Base-by-base conservation (phyloP, 139 green algal genomes). In the Deuterostichococcus epilithicus region DNA sequence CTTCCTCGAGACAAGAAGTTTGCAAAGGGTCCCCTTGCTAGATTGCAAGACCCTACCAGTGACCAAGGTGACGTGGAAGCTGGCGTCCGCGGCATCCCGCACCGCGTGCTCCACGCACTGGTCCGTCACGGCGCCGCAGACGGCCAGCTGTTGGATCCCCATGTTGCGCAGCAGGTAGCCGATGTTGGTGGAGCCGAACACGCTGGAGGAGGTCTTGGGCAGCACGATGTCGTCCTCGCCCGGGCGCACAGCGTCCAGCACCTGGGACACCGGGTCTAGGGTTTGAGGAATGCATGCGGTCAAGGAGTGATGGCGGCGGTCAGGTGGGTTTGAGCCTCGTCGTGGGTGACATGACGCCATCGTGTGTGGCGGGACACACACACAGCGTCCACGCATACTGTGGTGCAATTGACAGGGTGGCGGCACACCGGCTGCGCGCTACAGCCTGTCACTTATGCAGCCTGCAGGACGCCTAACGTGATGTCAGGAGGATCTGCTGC, bases 61-160 rank as follows among this genome's bases (percentile, higher is more conserved):
- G 18, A 81, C 70, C 23, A 86, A 66, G 25, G 88, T 94, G 18
- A 94, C 87, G 1, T 88, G 70, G 79, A 91, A 94, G 0, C 83
- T 75, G 37, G 89, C 70, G 75, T 94, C 90, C 32, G 84, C 90
- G 0, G 86, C 90, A 69, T 92, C 88, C 42, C 87, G 81, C 20
- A 93, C 81, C 22, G 90, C 90, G 70, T 90, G 83, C 15, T 89
- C 86, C 68, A 94, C 90, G 34, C 90, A 94, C 74, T 94, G 89
- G 69, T 93, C 89, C 0, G 90, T 94, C 2, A 94, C 60, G 66
- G 82, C 89, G 34, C 90, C 90, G 1, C 35, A 78, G 37, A 94
- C 35, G 2, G 93, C 77, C 1, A 94, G 80, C n/a, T 87, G 76
- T 6, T 79, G 70, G 22, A 81, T 44, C 13, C 77, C 88, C 75